phyloP scores from a whole-genome alignment of 495 filamentous ascomycete species.

The Lasiosphaeris hirsuta region DNA sequence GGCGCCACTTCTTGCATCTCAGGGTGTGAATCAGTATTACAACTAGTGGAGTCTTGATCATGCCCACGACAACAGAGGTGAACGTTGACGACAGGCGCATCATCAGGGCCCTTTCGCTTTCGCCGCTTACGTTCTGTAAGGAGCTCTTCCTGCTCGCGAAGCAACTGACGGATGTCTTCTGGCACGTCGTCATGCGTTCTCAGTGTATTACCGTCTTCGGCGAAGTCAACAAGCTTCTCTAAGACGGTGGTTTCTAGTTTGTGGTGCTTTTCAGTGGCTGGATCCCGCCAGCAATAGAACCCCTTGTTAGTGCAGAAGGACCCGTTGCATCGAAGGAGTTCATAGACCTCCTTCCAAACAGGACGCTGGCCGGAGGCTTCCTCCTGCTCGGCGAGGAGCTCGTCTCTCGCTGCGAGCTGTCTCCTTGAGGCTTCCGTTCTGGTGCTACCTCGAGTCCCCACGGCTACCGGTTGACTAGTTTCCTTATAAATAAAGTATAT shows the following conservation, averaged over 20 bases:
- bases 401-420: slow-evolving; percentile 9
- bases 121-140: slow-evolving; percentile 7
- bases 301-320: slow-evolving; percentile 12
- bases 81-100: slow-evolving; percentile 5
- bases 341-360: slow-evolving; percentile 7
- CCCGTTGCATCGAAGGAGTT: slow-evolving; percentile 9
- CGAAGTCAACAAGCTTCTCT: slow-evolving; percentile 9
- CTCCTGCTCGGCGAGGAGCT: slow-evolving; percentile 10
- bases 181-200: slow-evolving; percentile 9
- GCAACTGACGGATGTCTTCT: slow-evolving; percentile 12
- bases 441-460: slow-evolving; percentile 1
- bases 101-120: slow-evolving; percentile 8
- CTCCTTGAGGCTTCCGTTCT: slow-evolving; percentile 4
- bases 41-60: slow-evolving; percentile 4
- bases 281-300: slow-evolving; percentile 12
- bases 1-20: neutral
- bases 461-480: neutral
- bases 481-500: neutral
- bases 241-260: slow-evolving; percentile 6
- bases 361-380: slow-evolving; percentile 6
- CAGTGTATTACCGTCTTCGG: slow-evolving; percentile 8
- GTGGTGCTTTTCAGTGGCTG: slow-evolving; percentile 8
- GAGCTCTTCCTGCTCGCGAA: slow-evolving; percentile 13
- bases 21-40: slow-evolving; percentile 1
- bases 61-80: slow-evolving; percentile 9